Evolutionary conservation across 306 rosid genomes (phyloP).

Genomic region (Sesbania bispinosa): DNA sequence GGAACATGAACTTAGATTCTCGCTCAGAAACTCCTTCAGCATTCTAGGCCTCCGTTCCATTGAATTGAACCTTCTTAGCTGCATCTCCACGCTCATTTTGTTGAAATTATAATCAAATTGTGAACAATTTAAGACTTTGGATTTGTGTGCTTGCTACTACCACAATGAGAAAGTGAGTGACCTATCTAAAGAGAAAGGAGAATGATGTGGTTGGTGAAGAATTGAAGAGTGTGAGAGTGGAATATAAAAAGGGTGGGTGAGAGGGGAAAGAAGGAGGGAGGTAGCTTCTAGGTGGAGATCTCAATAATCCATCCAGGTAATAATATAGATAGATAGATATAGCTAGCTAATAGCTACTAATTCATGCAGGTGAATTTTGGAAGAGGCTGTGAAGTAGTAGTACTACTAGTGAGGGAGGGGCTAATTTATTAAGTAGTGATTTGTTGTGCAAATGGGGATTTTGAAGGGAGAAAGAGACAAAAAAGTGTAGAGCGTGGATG

Average conservation of each 20-base stretch:
- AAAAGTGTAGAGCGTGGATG: slow-evolving; percentile 45
- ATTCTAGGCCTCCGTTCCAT: slow-evolving; percentile 48
- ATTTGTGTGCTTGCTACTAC: too few relatives aligned
- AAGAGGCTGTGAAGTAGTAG: background rate
- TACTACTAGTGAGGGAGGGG: background rate
- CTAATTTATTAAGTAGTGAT: slow-evolving; percentile 7
- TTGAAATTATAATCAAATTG: too few relatives aligned
- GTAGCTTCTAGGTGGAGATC: slow-evolving; percentile 67
- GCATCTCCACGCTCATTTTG: slow-evolving; percentile 32
- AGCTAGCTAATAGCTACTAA: too few relatives aligned
- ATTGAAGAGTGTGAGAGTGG: slow-evolving; percentile 24
- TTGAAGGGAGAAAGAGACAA: slow-evolving; percentile 41
- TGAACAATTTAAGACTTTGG: too few relatives aligned
- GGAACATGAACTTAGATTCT: slow-evolving; percentile 42
- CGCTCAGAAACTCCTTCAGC: slow-evolving; percentile 71
- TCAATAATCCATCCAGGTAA: slow-evolving; percentile 31
- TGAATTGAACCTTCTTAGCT: slow-evolving; percentile 31
- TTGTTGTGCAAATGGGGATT: slow-evolving; percentile 3
- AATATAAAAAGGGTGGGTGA: slow-evolving; percentile 12
- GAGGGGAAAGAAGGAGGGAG: slow-evolving; percentile 44
- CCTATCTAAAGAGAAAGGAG: background rate
- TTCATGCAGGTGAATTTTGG: slow-evolving; percentile 11
- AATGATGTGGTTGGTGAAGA: slow-evolving; percentile 23
- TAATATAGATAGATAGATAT: background rate
- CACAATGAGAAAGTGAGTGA: too few relatives aligned